phyloP scores from a whole-genome alignment of 768 basidiomycete species.

The Royoungia palumana region DNA sequence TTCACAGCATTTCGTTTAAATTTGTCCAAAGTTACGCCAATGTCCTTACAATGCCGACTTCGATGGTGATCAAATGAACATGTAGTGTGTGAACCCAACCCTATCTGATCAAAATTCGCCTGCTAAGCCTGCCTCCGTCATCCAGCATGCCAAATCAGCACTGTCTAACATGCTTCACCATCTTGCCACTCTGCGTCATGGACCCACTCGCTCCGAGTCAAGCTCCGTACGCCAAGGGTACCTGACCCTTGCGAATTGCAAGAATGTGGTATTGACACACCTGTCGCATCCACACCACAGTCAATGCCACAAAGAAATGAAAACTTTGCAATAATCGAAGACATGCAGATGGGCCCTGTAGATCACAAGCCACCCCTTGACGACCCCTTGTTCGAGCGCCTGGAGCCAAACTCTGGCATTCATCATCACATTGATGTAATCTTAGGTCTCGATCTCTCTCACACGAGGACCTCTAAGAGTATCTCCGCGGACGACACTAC shows the following conservation, averaged over 20 bases:
- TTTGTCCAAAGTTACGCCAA: slow-evolving; percentile 96
- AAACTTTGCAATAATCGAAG: slow-evolving; percentile 66
- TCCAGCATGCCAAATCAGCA: slow-evolving; percentile 32
- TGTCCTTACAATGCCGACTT: slow-evolving; percentile 99
- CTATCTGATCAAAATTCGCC: slow-evolving; percentile 1
- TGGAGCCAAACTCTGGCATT: slow-evolving; percentile 93
- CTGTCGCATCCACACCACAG: slow-evolving; percentile 4
- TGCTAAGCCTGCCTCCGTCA: neutral
- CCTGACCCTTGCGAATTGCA: slow-evolving; percentile 5
- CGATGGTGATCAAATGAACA: slow-evolving; percentile 99
- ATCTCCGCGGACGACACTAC: slow-evolving; percentile 81
- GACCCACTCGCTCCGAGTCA: slow-evolving; percentile 16
- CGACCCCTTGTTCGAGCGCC: slow-evolving; percentile 69
- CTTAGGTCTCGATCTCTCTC: slow-evolving; percentile 69
- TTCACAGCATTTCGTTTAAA: slow-evolving; percentile 89
- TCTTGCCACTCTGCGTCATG: slow-evolving; percentile 39
- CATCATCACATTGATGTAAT: slow-evolving; percentile 32
- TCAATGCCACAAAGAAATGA: slow-evolving; percentile 46
- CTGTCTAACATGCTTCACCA: slow-evolving; percentile 54
- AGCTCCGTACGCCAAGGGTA: slow-evolving; percentile 8
- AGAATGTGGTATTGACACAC: slow-evolving; percentile 6
- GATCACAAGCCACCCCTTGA: slow-evolving; percentile 68
- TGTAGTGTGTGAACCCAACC: slow-evolving; percentile 74
- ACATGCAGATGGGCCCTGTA: slow-evolving; percentile 72
- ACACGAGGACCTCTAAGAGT: slow-evolving; percentile 75